A percentile compares a stretch with the other conserved stretches of the same genome.
These are phyloP conservation scores for Gorgonomyces haynaldii DNA, from an alignment of 192 early-diverging fungal species.

Conservation along the genomic window DNA sequence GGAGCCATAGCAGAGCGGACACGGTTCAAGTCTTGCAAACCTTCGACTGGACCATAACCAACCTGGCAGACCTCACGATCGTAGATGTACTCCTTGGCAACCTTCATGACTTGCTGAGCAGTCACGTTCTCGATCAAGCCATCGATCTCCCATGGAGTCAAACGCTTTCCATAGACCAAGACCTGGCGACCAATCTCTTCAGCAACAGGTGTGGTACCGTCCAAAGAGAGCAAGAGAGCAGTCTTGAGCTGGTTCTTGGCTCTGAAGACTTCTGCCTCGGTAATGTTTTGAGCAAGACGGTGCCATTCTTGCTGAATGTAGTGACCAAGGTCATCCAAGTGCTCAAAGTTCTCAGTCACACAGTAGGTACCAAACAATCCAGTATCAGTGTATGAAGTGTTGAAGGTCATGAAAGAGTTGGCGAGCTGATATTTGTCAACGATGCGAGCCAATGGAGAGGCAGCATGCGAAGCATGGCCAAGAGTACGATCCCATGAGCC, in stretches of 20 bases:
- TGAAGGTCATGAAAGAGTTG: constrained; percentile 99
- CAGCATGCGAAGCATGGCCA: constrained; percentile 75
- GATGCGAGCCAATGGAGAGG: constrained; percentile 73
- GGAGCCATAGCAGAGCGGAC: constrained; percentile 72
- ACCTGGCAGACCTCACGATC: constrained; percentile 73
- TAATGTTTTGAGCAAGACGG: constrained; percentile 72
- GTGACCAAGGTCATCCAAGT: constrained; percentile 79
- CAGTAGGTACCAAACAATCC: constrained; percentile 96
- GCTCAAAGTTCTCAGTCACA: constrained; percentile 66
- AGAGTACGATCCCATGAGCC: constrained; percentile 95
- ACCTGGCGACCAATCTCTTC: constrained; percentile 98
- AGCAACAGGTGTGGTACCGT: constrained; percentile 88
- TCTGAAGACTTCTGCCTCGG: constrained; percentile 84
- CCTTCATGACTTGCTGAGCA: constrained; percentile 74
- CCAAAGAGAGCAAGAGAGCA: constrained; percentile 73
- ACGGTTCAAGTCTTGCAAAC: constrained; percentile 79
- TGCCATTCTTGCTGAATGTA: constrained; percentile 88
- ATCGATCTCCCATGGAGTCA: constrained; percentile 82
- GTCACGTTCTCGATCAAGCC: constrained; percentile 72
- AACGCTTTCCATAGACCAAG: constrained; percentile 81
- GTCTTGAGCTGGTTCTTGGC: constrained; percentile 99
- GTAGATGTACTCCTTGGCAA: constrained; percentile 79
- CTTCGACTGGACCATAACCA: constrained; percentile 80
- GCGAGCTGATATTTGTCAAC: constrained; percentile 72
- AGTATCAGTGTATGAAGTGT: constrained; percentile 96